Evolutionary conservation across 768 basidiomycete species (phyloP), one percentile per base, ranked within the genome.

Genomic region (Leccinellum luteum): DNA sequence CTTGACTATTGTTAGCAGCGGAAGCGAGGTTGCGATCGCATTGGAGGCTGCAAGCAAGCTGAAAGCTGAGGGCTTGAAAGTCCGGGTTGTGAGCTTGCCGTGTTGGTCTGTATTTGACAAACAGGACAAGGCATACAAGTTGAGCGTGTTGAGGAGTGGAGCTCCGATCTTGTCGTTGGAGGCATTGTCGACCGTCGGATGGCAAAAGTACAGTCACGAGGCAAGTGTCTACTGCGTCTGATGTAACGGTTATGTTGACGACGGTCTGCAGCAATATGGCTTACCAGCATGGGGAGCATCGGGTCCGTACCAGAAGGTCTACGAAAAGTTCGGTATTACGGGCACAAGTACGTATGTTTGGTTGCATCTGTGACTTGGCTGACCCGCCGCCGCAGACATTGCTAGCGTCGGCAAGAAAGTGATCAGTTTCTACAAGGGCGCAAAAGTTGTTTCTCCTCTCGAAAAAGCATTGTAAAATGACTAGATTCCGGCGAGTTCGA

Each of bases 181-280:
- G 76, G 94, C 94, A 25, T 81, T 86, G 73, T 73, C 81, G 60
- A 92, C 92, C 48, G 77, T 83, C 64, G 92, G 93, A 63, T 97
- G 94, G 94, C 81, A 84, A 60, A 89, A 87, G 74, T 93, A 92
- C 79, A 87, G 87, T 64, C 94, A 96, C 70, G 93, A 95, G 77
- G 84, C 77, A 70, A 71, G 73, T 57, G 8, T 41, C 1, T 21
- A 19, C 6, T 13, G 15, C 48, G 32, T 48, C 10, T 14, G 30
- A 48, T 23, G 12, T 49, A 1, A 14, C 13, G 19, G 17, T 41
- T 5, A 38, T 51, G 14, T 41, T 61, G n/a, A 59, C 19, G 25
- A 41, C 23, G 27, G 34, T 55, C 19, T 61, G 12, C 64, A 85
- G 81, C 89, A 90, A 80, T 90, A 78, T 59, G 90, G 90, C 67